Conservation (phyloP, 1,139 yeast genomes). For the Saccharomyces hybrid region DNA sequence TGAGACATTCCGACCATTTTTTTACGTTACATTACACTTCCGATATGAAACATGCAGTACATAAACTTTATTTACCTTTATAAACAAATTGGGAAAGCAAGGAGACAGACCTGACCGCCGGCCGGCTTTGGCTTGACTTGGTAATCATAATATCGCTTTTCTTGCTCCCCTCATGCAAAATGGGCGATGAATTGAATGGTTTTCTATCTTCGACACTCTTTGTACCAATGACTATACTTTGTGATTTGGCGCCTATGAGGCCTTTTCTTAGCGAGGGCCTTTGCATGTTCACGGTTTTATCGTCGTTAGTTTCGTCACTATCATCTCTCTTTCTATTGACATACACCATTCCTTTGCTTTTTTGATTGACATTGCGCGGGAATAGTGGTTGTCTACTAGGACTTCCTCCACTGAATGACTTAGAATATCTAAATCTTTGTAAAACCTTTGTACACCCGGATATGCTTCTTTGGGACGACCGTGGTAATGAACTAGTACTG, state of each 20-base stretch:
- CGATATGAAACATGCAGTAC: background rate
- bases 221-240: background rate
- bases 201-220: background rate
- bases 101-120: conserved; percentile 9
- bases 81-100: conserved; percentile 12
- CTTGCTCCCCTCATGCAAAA: conserved; percentile 9
- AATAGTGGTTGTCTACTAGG: background rate
- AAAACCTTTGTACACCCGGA: conserved; percentile 5
- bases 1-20: background rate
- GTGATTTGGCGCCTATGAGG: background rate
- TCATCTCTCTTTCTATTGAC: conserved; percentile 2
- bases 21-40: background rate
- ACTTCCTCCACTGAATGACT: background rate
- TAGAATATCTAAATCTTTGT: conserved; percentile 13
- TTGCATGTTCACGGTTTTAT: background rate
- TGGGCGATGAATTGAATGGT: conserved; percentile 6
- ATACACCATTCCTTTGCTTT: conserved; percentile 10
- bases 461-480: conserved; percentile 2
- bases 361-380: conserved; percentile 3
- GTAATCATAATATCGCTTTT: background rate
- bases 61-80: conserved; percentile 3
- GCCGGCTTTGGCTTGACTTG: background rate
- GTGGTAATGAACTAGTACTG: conserved; percentile 1
- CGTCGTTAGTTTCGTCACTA: background rate
- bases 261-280: background rate